Base-by-base conservation (phyloP, 192 early-diverging fungal genomes). In the Physocladia obscura region DNA sequence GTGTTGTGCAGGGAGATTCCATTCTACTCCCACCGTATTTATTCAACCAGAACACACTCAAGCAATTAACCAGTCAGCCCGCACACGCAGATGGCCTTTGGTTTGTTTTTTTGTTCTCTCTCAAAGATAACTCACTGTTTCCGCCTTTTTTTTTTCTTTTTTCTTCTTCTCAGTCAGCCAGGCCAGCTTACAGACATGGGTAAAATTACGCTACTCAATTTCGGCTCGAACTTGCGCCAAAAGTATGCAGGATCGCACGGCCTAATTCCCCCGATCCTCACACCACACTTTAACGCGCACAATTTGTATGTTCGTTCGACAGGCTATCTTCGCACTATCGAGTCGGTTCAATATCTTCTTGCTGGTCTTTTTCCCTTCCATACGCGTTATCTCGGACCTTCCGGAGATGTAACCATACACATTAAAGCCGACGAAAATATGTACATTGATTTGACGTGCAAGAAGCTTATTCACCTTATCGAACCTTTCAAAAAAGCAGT, bases 331-430 rank as follows among this genome's bases (percentile, higher is more conserved):
- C 81, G 89, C 37, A 81, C 89, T 2, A 75, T 91, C 55, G 89
- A 89, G 71, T 85, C 81, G n/a, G 76, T 91, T 35, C 87, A 89
- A 63, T 84, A 84, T 61, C 63, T 84, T 3, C 52, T 91, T 31
- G 75, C 79, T 15, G 88, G 89, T 0, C 71, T 91, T 69, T 87
- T 84, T 65, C 87, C 89, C 1, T 37, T 59, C 21, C 50, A 44
- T n/a, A 60, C 52, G 5, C 57, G 76, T n/a, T 27, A 44, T 22
- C 27, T 31, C 15, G 67, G 73, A 6, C 37, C 11, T 2, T 47
- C 0, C 34, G 61, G 27, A 1, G 50, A 75, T 29, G 32, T 73
- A 34, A 19, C 22, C 17, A 57, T 64, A 21, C 50, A 73, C 56
- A 24, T 73, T 2, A 34, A n/a, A 0, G 52, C 37, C 24, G 44